Percentiles rank a stretch among this genome's conserved stretches.
These are phyloP conservation scores for Primulina tabacum DNA, from an alignment of 257 asterid species.

Conservation along the genomic window DNA sequence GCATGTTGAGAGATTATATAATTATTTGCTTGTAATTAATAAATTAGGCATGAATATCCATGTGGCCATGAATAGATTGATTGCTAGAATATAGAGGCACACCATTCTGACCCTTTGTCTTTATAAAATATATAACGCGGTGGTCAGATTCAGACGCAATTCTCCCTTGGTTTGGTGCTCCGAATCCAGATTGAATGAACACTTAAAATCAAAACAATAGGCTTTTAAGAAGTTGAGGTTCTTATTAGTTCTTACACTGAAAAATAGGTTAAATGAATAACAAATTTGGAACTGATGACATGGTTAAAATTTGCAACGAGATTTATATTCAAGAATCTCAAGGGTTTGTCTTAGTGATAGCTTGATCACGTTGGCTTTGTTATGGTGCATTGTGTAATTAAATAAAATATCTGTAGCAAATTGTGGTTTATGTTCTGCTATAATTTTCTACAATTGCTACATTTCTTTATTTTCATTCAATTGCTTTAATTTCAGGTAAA, in stretches of 20 bases:
- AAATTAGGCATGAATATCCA: not conserved
- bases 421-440: conserved; percentile 7
- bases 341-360: conserved; percentile 7
- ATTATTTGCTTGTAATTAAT: not conserved
- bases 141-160: not conserved
- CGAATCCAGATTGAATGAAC: not conserved
- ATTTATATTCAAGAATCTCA: conserved; percentile 4
- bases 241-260: not conserved
- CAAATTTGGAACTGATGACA: conserved; percentile 19
- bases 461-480: not conserved
- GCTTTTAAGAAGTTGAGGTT: not conserved
- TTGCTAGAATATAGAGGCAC: not conserved
- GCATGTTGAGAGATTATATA: not conserved
- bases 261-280: not conserved
- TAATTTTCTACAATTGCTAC: conserved; percentile 11
- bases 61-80: not conserved
- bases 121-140: not conserved
- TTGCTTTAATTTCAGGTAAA: conserved; percentile 58
- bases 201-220: too few relatives aligned
- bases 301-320: not conserved
- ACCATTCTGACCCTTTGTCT: not conserved
- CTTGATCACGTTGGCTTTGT: conserved; percentile 6
- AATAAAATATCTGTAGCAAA: not conserved
- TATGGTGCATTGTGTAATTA: not conserved
- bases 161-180: not conserved